These are phyloP conservation scores for Nakazawaea ernobii DNA, from an alignment of 805 yeast species.

Conservation along the genomic window DNA sequence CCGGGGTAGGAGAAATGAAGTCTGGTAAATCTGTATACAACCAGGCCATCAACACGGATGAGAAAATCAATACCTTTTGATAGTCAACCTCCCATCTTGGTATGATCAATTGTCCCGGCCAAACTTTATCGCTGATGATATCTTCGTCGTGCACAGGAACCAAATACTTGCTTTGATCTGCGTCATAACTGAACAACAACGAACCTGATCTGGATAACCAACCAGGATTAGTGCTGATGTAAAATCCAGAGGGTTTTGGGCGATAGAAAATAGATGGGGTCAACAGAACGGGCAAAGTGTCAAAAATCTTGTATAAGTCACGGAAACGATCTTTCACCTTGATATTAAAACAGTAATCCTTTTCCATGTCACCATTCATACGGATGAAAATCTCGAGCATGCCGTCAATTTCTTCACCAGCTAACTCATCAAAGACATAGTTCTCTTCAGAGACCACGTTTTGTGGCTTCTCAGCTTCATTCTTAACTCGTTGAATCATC, in stretches of 20 bases:
- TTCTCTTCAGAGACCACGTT: slow-evolving; percentile 5
- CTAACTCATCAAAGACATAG: slow-evolving; percentile 9
- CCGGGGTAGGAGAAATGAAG: slow-evolving; percentile 86
- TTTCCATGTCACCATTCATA: slow-evolving; percentile 77
- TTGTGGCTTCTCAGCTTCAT: slow-evolving; percentile 4
- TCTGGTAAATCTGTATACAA: slow-evolving; percentile 93
- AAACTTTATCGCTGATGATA: slow-evolving; percentile 50
- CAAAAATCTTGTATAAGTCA: slow-evolving; percentile 56
- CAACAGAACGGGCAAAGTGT: slow-evolving; percentile 62
- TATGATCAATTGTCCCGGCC: slow-evolving; percentile 88
- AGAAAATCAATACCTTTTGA: slow-evolving; percentile 32
- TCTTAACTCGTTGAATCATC: neutral
- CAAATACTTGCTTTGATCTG: slow-evolving; percentile 40
- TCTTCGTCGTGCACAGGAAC: slow-evolving; percentile 44
- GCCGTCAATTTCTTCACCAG: slow-evolving; percentile 12
- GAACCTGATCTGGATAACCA: slow-evolving; percentile 80
- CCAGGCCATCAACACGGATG: slow-evolving; percentile 55
- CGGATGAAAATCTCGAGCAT: slow-evolving; percentile 58
- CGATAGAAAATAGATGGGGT: slow-evolving; percentile 77
- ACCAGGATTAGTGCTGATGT: slow-evolving; percentile 66
- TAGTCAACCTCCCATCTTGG: slow-evolving; percentile 61
- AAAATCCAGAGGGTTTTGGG: slow-evolving; percentile 57
- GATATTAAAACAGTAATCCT: slow-evolving; percentile 87
- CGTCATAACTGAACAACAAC: slow-evolving; percentile 58
- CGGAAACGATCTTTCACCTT: slow-evolving; percentile 51